These are phyloP conservation scores for Detonula confervacea DNA, from an alignment of 352 stramenopile genomes.

Conservation along the genomic window DNA sequence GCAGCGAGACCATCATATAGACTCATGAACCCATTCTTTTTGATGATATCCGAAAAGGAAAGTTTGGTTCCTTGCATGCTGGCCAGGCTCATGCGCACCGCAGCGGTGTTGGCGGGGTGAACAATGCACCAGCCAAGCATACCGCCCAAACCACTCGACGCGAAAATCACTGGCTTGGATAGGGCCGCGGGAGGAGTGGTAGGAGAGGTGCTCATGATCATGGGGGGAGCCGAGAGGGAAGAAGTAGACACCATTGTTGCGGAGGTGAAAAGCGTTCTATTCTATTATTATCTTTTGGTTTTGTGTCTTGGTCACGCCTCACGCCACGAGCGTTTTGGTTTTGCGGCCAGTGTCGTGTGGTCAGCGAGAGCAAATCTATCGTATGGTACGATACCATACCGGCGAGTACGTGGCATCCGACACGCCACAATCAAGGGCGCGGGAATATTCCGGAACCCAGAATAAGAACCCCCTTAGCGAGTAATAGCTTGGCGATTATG, in stretches of 20 bases:
- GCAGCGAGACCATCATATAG: constrained; percentile 84
- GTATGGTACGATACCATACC: too few relatives aligned
- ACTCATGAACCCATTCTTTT: constrained; percentile 70
- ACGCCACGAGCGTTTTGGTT: too few relatives aligned
- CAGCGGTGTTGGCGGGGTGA: constrained; percentile 84
- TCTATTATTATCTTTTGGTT: too few relatives aligned
- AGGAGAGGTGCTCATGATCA: neutral
- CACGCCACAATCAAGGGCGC: too few relatives aligned
- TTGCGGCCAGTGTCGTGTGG: neutral
- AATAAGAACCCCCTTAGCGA: too few relatives aligned
- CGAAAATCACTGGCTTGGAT: constrained; percentile 4
- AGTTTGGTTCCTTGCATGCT: constrained; percentile 69
- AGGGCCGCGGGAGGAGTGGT: neutral
- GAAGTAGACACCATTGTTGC: neutral
- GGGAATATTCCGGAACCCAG: too few relatives aligned
- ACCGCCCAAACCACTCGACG: constrained; percentile 80
- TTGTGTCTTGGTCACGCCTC: too few relatives aligned
- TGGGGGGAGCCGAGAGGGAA: neutral
- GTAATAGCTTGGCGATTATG: too few relatives aligned
- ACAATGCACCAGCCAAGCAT: constrained; percentile 82
- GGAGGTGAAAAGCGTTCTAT: neutral
- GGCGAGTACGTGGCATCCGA: too few relatives aligned
- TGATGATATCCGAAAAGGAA: constrained; percentile 65
- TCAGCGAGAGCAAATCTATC: too few relatives aligned
- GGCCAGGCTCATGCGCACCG: constrained; percentile 81